Percentiles rank a stretch among this genome's conserved stretches.
Evolutionary conservation across 305 asterid genomes (phyloP).

Genomic region (Caryopteris hybrid): DNA sequence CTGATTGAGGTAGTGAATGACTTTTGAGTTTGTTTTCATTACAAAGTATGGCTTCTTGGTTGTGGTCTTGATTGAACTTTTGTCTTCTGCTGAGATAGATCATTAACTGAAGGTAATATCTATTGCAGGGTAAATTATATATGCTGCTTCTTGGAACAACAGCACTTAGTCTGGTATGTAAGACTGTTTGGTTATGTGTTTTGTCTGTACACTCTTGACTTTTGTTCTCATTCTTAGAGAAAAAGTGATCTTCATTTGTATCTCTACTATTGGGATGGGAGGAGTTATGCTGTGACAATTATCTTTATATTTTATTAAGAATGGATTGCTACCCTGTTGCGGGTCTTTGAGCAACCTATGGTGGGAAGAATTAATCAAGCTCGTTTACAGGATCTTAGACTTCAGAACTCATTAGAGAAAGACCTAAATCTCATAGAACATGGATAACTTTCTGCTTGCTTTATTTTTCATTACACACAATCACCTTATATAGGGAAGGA

Average conservation of each 20-base stretch:
- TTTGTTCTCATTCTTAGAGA: neutral
- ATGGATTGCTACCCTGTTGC: neutral
- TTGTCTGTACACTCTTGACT: neutral
- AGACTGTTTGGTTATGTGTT: slow-evolving; percentile 4
- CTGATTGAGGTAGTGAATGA: slow-evolving; percentile 50
- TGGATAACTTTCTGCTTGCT: neutral
- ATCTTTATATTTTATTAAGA: too few species aligned
- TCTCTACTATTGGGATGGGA: neutral
- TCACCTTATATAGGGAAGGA: neutral
- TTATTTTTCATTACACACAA: neutral
- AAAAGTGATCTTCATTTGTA: slow-evolving; percentile 7
- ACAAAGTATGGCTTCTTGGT: neutral
- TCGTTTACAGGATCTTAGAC: neutral
- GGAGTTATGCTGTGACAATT: neutral
- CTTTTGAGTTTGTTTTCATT: slow-evolving; percentile 2
- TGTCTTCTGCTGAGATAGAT: slow-evolving; percentile 10
- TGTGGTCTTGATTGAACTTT: neutral
- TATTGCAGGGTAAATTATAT: slow-evolving; percentile 65
- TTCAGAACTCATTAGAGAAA: neutral
- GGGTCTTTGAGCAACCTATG: neutral
- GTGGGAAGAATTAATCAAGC: neutral
- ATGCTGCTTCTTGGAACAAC: slow-evolving; percentile 85
- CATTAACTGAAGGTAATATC: slow-evolving; percentile 20
- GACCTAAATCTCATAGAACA: neutral
- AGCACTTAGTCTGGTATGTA: slow-evolving; percentile 74